These are phyloP conservation scores for Syncephalis plumigaleata DNA, from an alignment of 371 early-diverging fungal species.

Conservation along the genomic window DNA sequence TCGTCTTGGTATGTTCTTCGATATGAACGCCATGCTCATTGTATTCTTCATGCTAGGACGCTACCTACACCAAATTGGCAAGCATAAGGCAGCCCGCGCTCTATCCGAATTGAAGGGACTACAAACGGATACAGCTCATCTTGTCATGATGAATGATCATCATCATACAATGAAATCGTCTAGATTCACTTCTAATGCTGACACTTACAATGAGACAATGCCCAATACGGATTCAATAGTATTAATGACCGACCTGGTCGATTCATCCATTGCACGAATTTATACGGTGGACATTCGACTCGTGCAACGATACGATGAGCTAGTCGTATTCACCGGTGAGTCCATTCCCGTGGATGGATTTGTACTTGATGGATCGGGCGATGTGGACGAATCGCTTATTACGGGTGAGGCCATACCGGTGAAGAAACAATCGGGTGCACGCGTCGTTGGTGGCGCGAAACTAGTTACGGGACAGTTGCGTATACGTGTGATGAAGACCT, in stretches of 20 bases:
- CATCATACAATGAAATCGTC: too few relatives aligned
- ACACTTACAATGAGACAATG: too few relatives aligned
- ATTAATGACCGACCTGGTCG: too few relatives aligned
- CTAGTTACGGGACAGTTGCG: constrained; percentile 27
- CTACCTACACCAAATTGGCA: constrained; percentile 49
- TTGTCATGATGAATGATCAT: constrained; percentile 12
- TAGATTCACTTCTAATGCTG: too few relatives aligned
- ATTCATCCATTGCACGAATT: too few relatives aligned
- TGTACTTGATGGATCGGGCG: too few relatives aligned
- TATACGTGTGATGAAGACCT: constrained; percentile 27
- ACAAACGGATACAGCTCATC: constrained; percentile 38
- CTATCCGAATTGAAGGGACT: constrained; percentile 48
- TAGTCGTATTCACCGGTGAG: constrained; percentile 17
- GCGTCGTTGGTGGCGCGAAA: constrained; percentile 35
- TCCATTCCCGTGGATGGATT: constrained; percentile 45
- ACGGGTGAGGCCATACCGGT: constrained; percentile 23
- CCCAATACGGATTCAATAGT: too few relatives aligned
- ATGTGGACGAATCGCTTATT: too few relatives aligned
- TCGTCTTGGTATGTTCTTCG: constrained; percentile 27
- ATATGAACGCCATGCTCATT: constrained; percentile 43
- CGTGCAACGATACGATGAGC: constrained; percentile 5
- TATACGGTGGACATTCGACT: background rate
- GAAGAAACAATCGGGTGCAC: constrained; percentile 21
- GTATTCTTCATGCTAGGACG: constrained; percentile 49
- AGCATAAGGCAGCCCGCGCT: constrained; percentile 47